A percentile compares a stretch with the other conserved stretches of the same genome.
Conservation (phyloP, 2,329 filamentous ascomycete species). For the Xylaria hypoxylon region DNA sequence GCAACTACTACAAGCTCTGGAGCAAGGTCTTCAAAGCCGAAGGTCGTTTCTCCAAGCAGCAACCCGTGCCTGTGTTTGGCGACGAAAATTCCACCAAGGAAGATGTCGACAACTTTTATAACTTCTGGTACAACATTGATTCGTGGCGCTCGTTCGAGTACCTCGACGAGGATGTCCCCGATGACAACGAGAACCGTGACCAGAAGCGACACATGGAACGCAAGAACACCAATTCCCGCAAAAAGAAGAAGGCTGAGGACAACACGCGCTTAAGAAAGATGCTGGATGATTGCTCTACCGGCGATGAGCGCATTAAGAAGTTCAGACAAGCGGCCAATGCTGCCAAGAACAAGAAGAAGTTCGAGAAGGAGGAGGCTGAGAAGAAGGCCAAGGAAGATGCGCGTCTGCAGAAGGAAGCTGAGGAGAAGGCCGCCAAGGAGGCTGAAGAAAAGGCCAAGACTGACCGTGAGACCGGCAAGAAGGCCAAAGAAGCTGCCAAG, state of each 20-base stretch:
- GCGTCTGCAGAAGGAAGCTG: slow-evolving; percentile 83
- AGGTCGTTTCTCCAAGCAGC: slow-evolving; percentile 88
- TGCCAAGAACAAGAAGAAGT: slow-evolving; percentile 93
- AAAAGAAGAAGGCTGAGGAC: slow-evolving; percentile 99
- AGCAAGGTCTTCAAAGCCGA: slow-evolving; percentile 89
- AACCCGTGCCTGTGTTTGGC: slow-evolving; percentile 89
- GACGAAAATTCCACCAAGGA: slow-evolving; percentile 86
- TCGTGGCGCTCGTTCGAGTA: slow-evolving; percentile 98
- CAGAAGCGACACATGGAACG: slow-evolving; percentile 98
- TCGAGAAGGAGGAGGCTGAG: slow-evolving; percentile 91
- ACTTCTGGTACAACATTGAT: slow-evolving; percentile 99
- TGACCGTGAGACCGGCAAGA: slow-evolving; percentile 86
- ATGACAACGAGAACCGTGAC: slow-evolving; percentile 98
- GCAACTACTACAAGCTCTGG: slow-evolving; percentile 97
- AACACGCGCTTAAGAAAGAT: slow-evolving; percentile 88
- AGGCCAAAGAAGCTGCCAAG: slow-evolving; percentile 98
- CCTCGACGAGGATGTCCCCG: slow-evolving; percentile 97
- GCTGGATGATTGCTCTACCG: slow-evolving; percentile 85
- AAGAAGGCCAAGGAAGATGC: slow-evolving; percentile 89
- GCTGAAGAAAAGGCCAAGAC: slow-evolving; percentile 89
- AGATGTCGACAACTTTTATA: slow-evolving; percentile 95
- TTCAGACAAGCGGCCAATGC: slow-evolving; percentile 94
- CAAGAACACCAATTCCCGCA: slow-evolving; percentile 97
- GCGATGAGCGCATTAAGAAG: slow-evolving; percentile 95
- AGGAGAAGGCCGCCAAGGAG: slow-evolving; percentile 81